Evolutionary conservation across 2,329 filamentous ascomycete genomes (phyloP), one percentile per base, ranked within the genome.

Genomic region (Ascochyta rabiei): DNA sequence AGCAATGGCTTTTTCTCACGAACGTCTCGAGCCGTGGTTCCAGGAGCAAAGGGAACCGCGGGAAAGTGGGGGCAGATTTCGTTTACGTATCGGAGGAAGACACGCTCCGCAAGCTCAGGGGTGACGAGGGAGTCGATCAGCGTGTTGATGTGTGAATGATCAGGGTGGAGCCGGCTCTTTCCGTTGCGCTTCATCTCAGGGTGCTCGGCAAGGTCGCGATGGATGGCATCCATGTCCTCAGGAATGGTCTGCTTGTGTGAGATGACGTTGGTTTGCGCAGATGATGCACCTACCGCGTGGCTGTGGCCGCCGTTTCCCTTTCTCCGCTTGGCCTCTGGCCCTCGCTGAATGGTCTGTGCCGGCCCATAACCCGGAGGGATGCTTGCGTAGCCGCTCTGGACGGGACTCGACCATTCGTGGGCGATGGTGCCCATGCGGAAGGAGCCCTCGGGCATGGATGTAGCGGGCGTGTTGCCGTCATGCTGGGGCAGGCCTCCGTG

Each of bases 1-100:
- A 88, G 74, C 8, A 84, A 73, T 0, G 86, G 85, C 69, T 84
- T 87, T 44, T 81, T 80, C 40, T 80, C 80, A 30, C 84, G 82
- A 8, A 87, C 67, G 16, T 82, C 79, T 7, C 78, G 75, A 54
- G 84, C 83, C 12, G 76, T 82, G 0, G 80, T 85, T 0, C 77
- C 80, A 1, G 79, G 75, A 1, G 82, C 76, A 44, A 88, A 83
- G 2, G 84, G 80, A 5, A 88, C 82, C 16, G 83, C 78, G 0
- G 86, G 86, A 53, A 87, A 79, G 43, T 82, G 79, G 0, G 80
- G 79, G 24, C 79, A 78, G 68, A 87, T 81, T 3, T 83, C 75
- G 16, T 79, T 76, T 30, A 81, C 75, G 60, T 84, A 88, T 12
- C 81, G 78, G 3, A 81, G 70, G 63, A 87, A 87, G n/a, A 87